Evolutionary conservation across 345 rosid species (phyloP).

Genomic region (Aegle marmelos): DNA sequence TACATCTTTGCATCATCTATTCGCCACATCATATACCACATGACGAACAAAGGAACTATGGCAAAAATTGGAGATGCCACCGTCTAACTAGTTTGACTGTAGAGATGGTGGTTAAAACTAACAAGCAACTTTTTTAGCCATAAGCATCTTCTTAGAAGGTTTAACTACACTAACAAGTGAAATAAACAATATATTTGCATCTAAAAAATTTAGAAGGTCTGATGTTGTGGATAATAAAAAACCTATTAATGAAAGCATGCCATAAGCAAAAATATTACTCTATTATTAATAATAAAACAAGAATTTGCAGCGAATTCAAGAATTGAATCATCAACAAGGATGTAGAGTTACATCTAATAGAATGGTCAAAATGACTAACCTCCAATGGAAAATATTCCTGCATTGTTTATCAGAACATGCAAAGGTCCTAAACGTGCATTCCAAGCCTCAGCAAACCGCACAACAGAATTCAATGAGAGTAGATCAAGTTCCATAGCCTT

Average conservation of each 20-base stretch:
- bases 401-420: constrained; percentile 87
- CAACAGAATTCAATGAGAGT: constrained; percentile 82
- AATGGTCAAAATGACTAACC: constrained; percentile 39
- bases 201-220: neutral
- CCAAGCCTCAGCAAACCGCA: constrained; percentile 64
- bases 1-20: neutral
- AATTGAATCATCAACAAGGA: neutral
- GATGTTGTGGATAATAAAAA: neutral
- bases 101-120: neutral
- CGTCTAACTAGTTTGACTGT: neutral
- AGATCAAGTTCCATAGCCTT: constrained; percentile 97
- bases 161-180: neutral
- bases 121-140: neutral
- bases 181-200: neutral
- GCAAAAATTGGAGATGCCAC: neutral
- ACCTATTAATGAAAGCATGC: neutral
- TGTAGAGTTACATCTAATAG: neutral
- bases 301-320: neutral
- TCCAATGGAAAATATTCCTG: constrained; percentile 94
- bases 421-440: constrained; percentile 62
- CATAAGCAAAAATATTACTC: neutral
- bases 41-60: neutral
- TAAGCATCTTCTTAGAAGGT: neutral
- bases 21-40: neutral
- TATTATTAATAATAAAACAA: neutral